Evolutionary conservation across 148 eudicot species (phyloP), one percentile per base, ranked within the genome.

Genomic region (Rhododendron kiyosumense): DNA sequence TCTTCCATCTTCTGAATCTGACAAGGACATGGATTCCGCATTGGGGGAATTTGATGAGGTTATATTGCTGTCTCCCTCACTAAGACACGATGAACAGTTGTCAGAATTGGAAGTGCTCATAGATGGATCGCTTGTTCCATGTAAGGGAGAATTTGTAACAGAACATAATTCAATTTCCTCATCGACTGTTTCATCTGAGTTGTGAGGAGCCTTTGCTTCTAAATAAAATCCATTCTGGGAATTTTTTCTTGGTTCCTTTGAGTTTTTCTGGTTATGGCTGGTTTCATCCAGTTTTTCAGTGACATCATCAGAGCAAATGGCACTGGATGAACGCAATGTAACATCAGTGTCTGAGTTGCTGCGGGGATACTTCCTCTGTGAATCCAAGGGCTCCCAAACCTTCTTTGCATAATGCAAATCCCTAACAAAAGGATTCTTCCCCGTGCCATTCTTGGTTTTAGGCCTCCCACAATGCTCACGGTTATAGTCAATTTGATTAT

Each of bases 381-480:
- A 92, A 78, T 96, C 99, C 86, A 95, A 91, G 86, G 98, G 98
- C 84, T 96, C 99, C 99, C 99, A 96, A 69, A 95, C 97, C 92
- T 94, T 92, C 92, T 93, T 95, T 11, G 86, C 89, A 83, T 91
- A 87, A 86, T 88, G 89, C 30, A 81, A 85, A 83, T 93, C 94
- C 86, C 92, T 89, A 43, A 85, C 87, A 86, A 75, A 85, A 61
- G 87, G 63, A 89, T 86, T 91, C 83, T 86, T 85, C 85, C 90
- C 92, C 83, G 69, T 87, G 38, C 86, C 83, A 81, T 86, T 87
- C 88, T 93, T 95, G 91, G 88, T 90, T 88, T 93, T 94, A 46
- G 90, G 84, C 88, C 93, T 90, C 81, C 90, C 95, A 87, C 84
- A 67, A 83, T 49, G 88, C 61, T 95, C 95, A 75, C 95, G 94